Percentiles rank a stretch among this genome's conserved stretches.
These are phyloP conservation scores for Fusarium newnesense DNA, from an alignment of 2,329 filamentous ascomycete species.

Conservation along the genomic window DNA sequence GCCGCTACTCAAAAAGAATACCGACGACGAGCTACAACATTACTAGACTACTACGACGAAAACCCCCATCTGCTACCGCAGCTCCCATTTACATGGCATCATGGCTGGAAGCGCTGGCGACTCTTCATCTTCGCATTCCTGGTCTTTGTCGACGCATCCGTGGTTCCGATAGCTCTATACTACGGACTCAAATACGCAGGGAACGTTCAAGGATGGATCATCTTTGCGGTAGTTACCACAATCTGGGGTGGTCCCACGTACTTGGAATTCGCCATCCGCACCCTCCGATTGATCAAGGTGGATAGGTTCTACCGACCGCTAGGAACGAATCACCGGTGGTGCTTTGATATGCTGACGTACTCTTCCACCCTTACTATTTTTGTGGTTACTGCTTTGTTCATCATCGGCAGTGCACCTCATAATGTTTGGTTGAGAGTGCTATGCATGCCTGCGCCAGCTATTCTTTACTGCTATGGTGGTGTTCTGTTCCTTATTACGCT, in stretches of 20 bases:
- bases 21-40: conserved; percentile 48
- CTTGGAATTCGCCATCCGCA: conserved; percentile 62
- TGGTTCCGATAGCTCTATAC: conserved; percentile 62
- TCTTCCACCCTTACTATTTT: conserved; percentile 59
- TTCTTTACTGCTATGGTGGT: conserved; percentile 59
- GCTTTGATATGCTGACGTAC: conserved; percentile 61
- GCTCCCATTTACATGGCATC: conserved; percentile 55
- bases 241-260: conserved; percentile 67
- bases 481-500: conserved; percentile 53
- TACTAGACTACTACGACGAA: conserved; percentile 54
- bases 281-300: conserved; percentile 59
- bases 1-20: conserved; percentile 51
- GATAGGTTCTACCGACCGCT: conserved; percentile 61
- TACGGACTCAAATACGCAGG: conserved; percentile 59
- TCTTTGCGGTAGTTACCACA: conserved; percentile 64
- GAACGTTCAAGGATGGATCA: conserved; percentile 52
- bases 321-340: conserved; percentile 58
- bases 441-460: conserved; percentile 62
- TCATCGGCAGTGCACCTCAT: conserved; percentile 62
- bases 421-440: conserved; percentile 60
- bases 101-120: conserved; percentile 53
- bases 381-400: conserved; percentile 60
- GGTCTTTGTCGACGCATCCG: conserved; percentile 57
- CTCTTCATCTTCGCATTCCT: conserved; percentile 60
- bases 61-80: conserved; percentile 53